Base-by-base conservation (phyloP, 768 basidiomycete genomes). In the Cystobasidium onofrii region DNA sequence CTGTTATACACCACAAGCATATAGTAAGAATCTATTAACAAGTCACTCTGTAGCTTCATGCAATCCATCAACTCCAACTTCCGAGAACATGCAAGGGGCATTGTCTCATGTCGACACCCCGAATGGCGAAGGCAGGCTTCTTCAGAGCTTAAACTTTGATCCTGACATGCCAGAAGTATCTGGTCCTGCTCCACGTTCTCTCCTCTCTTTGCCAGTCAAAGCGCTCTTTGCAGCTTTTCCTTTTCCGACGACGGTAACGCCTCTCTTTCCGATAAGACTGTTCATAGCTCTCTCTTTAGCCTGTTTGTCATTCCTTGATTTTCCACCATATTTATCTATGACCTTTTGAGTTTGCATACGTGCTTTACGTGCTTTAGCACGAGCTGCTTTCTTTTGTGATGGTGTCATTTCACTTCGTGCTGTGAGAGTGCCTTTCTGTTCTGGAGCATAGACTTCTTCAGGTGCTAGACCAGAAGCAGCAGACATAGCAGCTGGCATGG, bases 231-330 rank as follows among this genome's bases (percentile, higher is more conserved):
- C 69, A 71, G 69, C 55, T 60, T 76, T 76, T 0, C 76, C 82
- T 81, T 92, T 94, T 27, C 92, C 92, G 50, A 94, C 86, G 20
- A 94, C 88, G 0, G 91, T 93, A 46, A 93, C 89, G 0, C 92
- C 91, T 79, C 87, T 89, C 0, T 84, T 86, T 80, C 91, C 93
- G 33, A 96, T 88, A 10, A 96, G 85, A 76, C 85, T 89, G 81
- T 88, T 87, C 74, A 93, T 82, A 17, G 90, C 91, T 15, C 85
- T 86, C 75, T 91, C 87, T 82, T 97, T 96, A 82, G 93, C 89
- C 17, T 67, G 31, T 31, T 67, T 67, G 78, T 87, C 88, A 81
- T 25, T 31, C 29, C n/a, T 89, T 90, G 29, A 87, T 70, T 74
- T 76, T 33, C 85, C 85, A 23, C 80, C 81, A 52, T 83, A 81